Evolutionary conservation across 257 asterid species (phyloP).

Genomic region (Osmanthus fragrans): DNA sequence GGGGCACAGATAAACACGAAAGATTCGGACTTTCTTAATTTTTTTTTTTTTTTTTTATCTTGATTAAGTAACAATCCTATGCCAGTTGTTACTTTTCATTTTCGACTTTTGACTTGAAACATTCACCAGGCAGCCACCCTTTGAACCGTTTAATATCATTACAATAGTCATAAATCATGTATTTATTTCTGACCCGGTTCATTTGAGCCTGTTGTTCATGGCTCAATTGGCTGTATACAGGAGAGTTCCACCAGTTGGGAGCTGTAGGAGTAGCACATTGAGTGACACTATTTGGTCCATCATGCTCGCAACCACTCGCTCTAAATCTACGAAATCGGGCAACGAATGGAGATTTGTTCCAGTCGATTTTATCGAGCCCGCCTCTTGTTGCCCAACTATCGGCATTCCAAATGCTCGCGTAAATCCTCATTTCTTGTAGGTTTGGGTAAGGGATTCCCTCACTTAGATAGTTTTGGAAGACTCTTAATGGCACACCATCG

Average conservation of each 20-base stretch:
- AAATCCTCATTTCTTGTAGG: constrained; percentile 61
- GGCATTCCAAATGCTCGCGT: constrained; percentile 83
- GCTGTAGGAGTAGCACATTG: constrained; percentile 38
- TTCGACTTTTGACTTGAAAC: constrained; percentile 43
- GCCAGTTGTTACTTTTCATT: background rate
- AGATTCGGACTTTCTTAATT: no score
- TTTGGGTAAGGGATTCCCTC: constrained; percentile 60
- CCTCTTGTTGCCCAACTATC: constrained; percentile 86
- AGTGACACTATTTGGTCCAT: constrained; percentile 30
- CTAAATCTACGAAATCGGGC: constrained; percentile 49
- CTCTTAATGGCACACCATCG: constrained; percentile 67
- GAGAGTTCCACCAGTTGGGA: constrained; percentile 45
- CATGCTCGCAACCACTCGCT: constrained; percentile 43
- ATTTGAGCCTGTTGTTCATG: constrained; percentile 33
- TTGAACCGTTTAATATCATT: constrained; percentile 40
- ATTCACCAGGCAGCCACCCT: constrained; percentile 58
- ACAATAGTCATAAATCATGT: constrained; percentile 70
- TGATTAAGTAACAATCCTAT: background rate
- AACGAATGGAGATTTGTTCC: constrained; percentile 61
- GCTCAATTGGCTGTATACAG: constrained; percentile 32
- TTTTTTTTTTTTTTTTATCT: no score
- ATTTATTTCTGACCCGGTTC: constrained; percentile 43
- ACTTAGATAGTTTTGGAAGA: constrained; percentile 48
- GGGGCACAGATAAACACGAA: no score
- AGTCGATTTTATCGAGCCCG: constrained; percentile 62